A percentile compares a stretch with the other conserved stretches of the same genome.
Evolutionary conservation across 2,329 filamentous ascomycete species (phyloP).

Genomic region (Scopulariopsis brevicaulis): DNA sequence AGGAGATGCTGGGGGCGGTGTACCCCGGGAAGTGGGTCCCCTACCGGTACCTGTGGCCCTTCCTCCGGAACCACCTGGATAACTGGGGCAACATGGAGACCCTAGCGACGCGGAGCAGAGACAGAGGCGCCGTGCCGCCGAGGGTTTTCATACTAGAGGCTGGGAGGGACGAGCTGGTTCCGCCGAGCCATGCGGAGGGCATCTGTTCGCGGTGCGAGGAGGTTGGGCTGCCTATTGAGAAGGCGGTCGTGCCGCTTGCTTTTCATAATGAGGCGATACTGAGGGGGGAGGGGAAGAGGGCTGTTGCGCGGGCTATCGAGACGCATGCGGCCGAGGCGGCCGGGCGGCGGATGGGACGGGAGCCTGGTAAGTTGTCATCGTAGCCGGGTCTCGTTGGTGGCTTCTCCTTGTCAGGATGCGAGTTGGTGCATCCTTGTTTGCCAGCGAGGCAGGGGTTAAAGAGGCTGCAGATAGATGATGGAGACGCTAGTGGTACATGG

Average conservation of each 20-base stretch:
- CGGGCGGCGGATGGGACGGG: neutral
- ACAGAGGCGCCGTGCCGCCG: slow-evolving; percentile 15
- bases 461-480: neutral
- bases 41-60: slow-evolving; percentile 64
- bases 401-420: neutral
- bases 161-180: slow-evolving; percentile 48
- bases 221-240: slow-evolving; percentile 32
- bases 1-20: slow-evolving; percentile 57
- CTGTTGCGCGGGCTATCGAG: slow-evolving; percentile 30
- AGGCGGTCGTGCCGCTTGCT: slow-evolving; percentile 31
- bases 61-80: slow-evolving; percentile 54
- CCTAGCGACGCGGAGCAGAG: slow-evolving; percentile 22
- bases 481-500: neutral
- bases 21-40: slow-evolving; percentile 75
- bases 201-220: slow-evolving; percentile 35
- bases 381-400: neutral
- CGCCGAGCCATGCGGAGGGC: slow-evolving; percentile 32
- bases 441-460: neutral
- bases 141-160: slow-evolving; percentile 41
- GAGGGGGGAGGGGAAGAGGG: slow-evolving; percentile 27
- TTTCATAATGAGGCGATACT: slow-evolving; percentile 47
- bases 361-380: neutral
- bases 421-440: neutral
- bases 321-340: neutral
- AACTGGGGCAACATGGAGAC: slow-evolving; percentile 36